Conservation (phyloP, 768 basidiomycete genomes). For the Tephrocybe sp. region DNA sequence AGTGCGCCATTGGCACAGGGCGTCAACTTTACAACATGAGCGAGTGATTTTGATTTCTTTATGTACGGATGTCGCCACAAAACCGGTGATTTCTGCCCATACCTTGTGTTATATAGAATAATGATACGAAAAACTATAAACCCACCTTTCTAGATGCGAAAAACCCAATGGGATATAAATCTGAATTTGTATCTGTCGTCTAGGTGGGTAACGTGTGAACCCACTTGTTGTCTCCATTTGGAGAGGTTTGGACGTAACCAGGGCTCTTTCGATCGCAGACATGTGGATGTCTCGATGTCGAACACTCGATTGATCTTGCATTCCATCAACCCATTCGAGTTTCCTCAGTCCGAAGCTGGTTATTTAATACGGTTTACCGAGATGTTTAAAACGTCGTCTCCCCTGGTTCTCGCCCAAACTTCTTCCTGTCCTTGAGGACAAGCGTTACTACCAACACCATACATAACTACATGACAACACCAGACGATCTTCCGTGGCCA, state of each 20-base stretch:
- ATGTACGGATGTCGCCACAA: slow-evolving; percentile 10
- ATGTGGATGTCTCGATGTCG: slow-evolving; percentile 22
- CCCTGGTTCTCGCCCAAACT: slow-evolving; percentile 10
- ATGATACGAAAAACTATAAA: slow-evolving; percentile 4
- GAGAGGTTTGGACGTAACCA: slow-evolving; percentile 20
- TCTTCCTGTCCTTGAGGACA: slow-evolving; percentile 18
- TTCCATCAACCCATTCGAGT: slow-evolving; percentile 11
- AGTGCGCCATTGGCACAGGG: slow-evolving; percentile 91
- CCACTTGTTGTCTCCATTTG: slow-evolving; percentile 15
- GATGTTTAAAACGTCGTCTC: slow-evolving; percentile 14
- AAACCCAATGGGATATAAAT: slow-evolving; percentile 6
- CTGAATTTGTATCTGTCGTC: slow-evolving; percentile 6
- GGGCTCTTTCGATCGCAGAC: slow-evolving; percentile 19
- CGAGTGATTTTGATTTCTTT: background rate
- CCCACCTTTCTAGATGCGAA: slow-evolving; percentile 2
- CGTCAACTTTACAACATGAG: slow-evolving; percentile 69
- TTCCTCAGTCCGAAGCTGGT: slow-evolving; percentile 1
- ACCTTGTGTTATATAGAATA: slow-evolving; percentile 1
- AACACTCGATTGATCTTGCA: slow-evolving; percentile 18
- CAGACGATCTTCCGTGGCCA: slow-evolving; percentile 84
- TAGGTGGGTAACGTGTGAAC: slow-evolving; percentile 9
- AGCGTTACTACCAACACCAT: slow-evolving; percentile 16
- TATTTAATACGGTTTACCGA: slow-evolving; percentile 11
- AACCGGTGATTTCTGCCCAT: slow-evolving; percentile 1
- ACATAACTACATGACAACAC: slow-evolving; percentile 42